Percentiles rank a stretch among this genome's conserved stretches.
phyloP scores from a whole-genome alignment of 2,329 filamentous ascomycete species.

The Pseudogymnoascus sp. region DNA sequence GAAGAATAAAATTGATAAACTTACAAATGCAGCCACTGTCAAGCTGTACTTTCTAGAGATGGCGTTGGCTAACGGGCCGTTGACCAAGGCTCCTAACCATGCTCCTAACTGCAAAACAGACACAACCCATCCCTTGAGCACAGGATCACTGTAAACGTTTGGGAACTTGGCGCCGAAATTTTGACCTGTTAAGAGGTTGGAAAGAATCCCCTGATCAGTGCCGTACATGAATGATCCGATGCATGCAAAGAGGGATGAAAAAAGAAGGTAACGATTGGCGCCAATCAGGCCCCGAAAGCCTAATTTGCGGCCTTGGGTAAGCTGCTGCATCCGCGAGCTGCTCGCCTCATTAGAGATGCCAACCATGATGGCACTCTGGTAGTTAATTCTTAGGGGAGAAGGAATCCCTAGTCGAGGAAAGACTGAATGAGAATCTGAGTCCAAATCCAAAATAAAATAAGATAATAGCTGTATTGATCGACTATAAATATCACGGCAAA shows the following conservation, averaged over 20 bases:
- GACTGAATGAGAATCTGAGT: neutral
- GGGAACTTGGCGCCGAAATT: constrained; percentile 34
- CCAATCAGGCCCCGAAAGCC: constrained; percentile 5
- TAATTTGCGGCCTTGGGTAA: constrained; percentile 1
- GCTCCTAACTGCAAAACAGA: constrained; percentile 66
- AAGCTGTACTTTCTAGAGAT: constrained; percentile 34
- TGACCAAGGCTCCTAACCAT: constrained; percentile 62
- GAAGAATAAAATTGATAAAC: constrained; percentile 4
- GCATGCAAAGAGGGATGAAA: constrained; percentile 28
- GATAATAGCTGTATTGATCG: neutral
- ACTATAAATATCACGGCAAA: neutral
- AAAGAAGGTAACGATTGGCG: constrained; percentile 4
- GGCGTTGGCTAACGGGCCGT: constrained; percentile 50
- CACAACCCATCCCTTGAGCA: constrained; percentile 34
- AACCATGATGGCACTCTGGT: neutral
- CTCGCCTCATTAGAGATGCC: neutral
- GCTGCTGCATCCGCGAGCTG: constrained; percentile 10
- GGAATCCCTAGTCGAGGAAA: neutral
- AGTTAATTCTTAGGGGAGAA: neutral
- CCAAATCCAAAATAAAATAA: neutral
- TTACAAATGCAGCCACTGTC: constrained; percentile 5
- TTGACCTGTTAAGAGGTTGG: constrained; percentile 36
- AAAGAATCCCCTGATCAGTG: constrained; percentile 39
- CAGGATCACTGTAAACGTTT: constrained; percentile 34
- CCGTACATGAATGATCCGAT: constrained; percentile 35